Percentiles rank a stretch among this genome's conserved stretches.
These are phyloP conservation scores for Lactarius deliciosus DNA, from an alignment of 768 basidiomycete genomes.

Conservation along the genomic window DNA sequence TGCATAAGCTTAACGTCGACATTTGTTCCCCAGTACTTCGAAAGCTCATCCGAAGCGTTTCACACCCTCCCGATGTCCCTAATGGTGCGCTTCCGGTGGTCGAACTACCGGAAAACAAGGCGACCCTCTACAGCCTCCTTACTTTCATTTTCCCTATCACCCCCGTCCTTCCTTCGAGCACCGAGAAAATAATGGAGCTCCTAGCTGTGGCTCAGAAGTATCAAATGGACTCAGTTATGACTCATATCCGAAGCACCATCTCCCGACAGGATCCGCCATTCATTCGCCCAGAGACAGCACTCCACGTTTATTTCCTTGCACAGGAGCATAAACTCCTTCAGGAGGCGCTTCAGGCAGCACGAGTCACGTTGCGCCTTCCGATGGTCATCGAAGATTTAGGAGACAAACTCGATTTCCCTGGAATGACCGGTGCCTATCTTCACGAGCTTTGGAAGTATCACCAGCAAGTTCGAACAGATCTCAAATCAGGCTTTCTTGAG, in stretches of 20 bases:
- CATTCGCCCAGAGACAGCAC: too few relatives aligned
- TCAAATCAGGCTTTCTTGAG: neutral
- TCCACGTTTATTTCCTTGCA: too few relatives aligned
- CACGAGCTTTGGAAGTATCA: neutral
- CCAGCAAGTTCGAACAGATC: neutral
- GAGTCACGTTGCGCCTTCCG: neutral
- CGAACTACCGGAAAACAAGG: neutral
- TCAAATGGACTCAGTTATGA: too few relatives aligned
- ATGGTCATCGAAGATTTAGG: neutral
- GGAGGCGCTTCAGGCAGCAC: neutral
- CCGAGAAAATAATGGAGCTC: too few relatives aligned
- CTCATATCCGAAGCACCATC: too few relatives aligned
- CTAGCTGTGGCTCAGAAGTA: too few relatives aligned
- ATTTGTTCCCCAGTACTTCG: conserved; percentile 44
- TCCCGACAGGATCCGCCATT: too few relatives aligned
- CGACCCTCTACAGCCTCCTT: neutral
- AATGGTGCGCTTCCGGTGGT: neutral
- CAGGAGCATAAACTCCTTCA: neutral
- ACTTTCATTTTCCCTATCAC: neutral
- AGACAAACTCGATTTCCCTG: neutral
- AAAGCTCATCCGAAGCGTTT: neutral
- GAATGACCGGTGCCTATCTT: neutral
- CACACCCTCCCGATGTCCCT: neutral
- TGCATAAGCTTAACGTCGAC: conserved; percentile 37
- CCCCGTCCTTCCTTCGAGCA: too few relatives aligned